Conservation (phyloP, 2,329 filamentous ascomycete genomes). For the Colletotrichum destructivum region DNA sequence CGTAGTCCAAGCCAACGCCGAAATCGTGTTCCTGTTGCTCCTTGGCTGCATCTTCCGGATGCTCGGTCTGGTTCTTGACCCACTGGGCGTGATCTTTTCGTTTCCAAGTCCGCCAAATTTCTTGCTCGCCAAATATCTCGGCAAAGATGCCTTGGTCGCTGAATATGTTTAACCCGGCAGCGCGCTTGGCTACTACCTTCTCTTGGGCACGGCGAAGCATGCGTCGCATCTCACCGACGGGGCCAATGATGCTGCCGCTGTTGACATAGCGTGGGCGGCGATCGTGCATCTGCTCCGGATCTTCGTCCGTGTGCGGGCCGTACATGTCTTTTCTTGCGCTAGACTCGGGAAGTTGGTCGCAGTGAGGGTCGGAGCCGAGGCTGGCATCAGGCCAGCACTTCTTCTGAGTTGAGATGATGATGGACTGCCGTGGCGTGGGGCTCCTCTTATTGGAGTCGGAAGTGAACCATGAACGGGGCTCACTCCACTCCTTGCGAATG, state of each 20-base stretch:
- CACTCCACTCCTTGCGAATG: conserved; percentile 46
- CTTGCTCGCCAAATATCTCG: conserved; percentile 51
- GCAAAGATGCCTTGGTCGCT: conserved; percentile 52
- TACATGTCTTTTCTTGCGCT: conserved; percentile 45
- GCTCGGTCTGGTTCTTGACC: not conserved
- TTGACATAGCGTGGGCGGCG: conserved; percentile 50
- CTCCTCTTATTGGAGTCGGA: conserved; percentile 4
- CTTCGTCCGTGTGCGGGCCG: conserved; percentile 44
- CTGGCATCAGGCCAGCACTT: conserved; percentile 44
- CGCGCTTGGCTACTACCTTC: conserved; percentile 46
- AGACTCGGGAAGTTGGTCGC: conserved; percentile 46
- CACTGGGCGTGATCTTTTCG: conserved; percentile 1
- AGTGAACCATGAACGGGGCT: not conserved
- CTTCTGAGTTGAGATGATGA: conserved; percentile 47
- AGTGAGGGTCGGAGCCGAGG: conserved; percentile 45
- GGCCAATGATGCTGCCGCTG: conserved; percentile 50
- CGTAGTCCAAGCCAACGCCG: conserved; percentile 49
- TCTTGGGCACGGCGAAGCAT: conserved; percentile 45
- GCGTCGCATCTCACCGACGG: conserved; percentile 47
- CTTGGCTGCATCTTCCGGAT: not conserved
- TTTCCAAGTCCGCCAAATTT: conserved; percentile 38
- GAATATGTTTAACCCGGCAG: conserved; percentile 39
- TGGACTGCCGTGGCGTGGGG: conserved; percentile 47
- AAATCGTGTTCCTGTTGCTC: conserved; percentile 45
- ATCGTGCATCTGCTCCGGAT: conserved; percentile 33